A percentile compares a stretch with the other conserved stretches of the same genome.
Conservation (phyloP, 495 filamentous ascomycete species). For the Rhypophila decipiens region DNA sequence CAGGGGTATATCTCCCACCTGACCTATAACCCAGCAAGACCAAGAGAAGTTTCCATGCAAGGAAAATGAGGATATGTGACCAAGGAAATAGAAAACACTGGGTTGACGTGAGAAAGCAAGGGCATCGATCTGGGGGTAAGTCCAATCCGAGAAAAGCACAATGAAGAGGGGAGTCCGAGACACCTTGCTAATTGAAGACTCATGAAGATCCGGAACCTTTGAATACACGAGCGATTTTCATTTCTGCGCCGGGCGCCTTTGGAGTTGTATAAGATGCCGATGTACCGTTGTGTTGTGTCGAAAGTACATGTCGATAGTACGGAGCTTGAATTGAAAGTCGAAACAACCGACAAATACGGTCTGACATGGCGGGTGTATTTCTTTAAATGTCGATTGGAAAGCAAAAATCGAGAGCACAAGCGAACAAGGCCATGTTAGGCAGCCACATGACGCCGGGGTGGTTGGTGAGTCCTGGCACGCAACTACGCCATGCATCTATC, state of each 20-base stretch:
- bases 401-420: neutral
- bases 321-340: neutral
- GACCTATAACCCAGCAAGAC: too few relatives aligned
- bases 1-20: too few relatives aligned
- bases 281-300: neutral
- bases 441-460: neutral
- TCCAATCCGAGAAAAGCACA: neutral
- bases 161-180: neutral
- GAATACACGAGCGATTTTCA: constrained; percentile 10
- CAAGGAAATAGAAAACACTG: neutral
- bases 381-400: too few relatives aligned
- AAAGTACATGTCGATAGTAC: neutral
- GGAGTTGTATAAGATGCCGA: constrained; percentile 2
- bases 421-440: neutral
- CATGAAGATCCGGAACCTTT: constrained; percentile 6
- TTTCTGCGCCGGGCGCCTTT: constrained; percentile 10
- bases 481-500: neutral
- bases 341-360: too few relatives aligned
- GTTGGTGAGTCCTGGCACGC: neutral
- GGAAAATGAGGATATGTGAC: neutral
- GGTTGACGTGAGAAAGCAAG: neutral
- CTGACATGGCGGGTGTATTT: too few relatives aligned
- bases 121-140: neutral
- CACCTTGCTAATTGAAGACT: constrained; percentile 11
- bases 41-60: too few relatives aligned